These are phyloP conservation scores for Phyllostachys edulis DNA, from an alignment of 176 grass and related monocot species.

Conservation along the genomic window DNA sequence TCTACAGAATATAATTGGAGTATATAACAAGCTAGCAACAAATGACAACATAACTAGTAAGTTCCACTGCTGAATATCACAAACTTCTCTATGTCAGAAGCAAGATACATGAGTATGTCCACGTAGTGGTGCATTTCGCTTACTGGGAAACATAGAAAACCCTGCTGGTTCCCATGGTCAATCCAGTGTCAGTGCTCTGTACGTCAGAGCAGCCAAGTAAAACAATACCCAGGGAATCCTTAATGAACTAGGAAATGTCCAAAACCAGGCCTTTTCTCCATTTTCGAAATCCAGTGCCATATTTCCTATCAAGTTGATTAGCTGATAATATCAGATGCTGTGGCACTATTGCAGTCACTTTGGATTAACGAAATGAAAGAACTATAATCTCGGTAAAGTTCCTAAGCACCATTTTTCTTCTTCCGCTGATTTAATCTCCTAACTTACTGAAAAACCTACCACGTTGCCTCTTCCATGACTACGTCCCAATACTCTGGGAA, in stretches of 20 bases:
- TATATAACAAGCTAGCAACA: not conserved
- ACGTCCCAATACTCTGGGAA: not conserved
- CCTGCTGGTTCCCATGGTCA: not conserved
- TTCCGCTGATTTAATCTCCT: not conserved
- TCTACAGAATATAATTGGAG: not conserved
- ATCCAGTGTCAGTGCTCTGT: not conserved
- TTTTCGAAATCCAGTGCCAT: not conserved
- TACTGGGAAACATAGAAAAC: not conserved
- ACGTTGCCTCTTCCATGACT: not conserved
- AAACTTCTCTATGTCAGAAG: conserved; percentile 7
- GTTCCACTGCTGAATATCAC: not conserved
- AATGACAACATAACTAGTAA: conserved; percentile 7
- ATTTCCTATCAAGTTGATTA: not conserved
- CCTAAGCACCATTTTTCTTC: not conserved
- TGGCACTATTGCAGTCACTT: conserved; percentile 6
- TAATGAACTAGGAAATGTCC: conserved; percentile 7
- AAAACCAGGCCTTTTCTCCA: not conserved
- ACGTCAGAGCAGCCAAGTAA: not conserved
- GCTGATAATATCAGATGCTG: not conserved
- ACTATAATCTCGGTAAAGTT: not conserved
- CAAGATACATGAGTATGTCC: not conserved
- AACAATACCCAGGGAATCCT: conserved; percentile 17
- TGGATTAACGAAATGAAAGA: conserved; percentile 20
- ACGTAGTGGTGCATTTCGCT: not conserved
- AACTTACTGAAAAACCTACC: not conserved